A percentile compares a stretch with the other conserved stretches of the same genome.
phyloP scores from a whole-genome alignment of 1,139 yeast species.

The Debaryomycetaceae sp. region DNA sequence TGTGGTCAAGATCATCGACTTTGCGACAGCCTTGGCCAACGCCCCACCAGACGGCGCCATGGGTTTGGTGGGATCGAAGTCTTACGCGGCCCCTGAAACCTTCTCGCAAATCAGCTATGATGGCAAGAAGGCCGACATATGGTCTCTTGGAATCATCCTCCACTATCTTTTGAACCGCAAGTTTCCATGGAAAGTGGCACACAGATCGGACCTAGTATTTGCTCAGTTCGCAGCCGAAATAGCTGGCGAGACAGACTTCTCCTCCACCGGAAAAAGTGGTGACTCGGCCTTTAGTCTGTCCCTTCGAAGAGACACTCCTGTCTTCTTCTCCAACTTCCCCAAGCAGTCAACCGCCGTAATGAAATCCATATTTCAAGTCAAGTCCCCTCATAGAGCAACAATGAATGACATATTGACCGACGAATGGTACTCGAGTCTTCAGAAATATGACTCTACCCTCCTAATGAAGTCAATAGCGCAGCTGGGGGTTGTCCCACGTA shows the following conservation, averaged over 20 bases:
- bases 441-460: slow-evolving; percentile 8
- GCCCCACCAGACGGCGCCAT: slow-evolving; percentile 15
- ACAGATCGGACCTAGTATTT: slow-evolving; percentile 15
- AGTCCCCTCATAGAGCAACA: neutral
- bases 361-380: neutral
- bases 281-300: neutral
- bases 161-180: slow-evolving; percentile 24
- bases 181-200: slow-evolving; percentile 39
- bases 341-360: neutral
- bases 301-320: neutral
- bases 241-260: neutral
- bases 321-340: neutral
- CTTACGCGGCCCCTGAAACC: slow-evolving; percentile 49
- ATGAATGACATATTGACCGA: neutral
- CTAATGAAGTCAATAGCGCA: neutral
- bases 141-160: slow-evolving; percentile 49
- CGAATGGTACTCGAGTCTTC: slow-evolving; percentile 14
- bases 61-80: slow-evolving; percentile 51
- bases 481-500: neutral
- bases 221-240: neutral
- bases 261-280: neutral
- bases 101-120: slow-evolving; percentile 31
- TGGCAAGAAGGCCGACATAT: slow-evolving; percentile 41
- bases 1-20: slow-evolving; percentile 37
- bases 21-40: slow-evolving; percentile 25